These are phyloP conservation scores for Cyclaneusma minus DNA, from an alignment of 2,329 filamentous ascomycete genomes.

Conservation along the genomic window DNA sequence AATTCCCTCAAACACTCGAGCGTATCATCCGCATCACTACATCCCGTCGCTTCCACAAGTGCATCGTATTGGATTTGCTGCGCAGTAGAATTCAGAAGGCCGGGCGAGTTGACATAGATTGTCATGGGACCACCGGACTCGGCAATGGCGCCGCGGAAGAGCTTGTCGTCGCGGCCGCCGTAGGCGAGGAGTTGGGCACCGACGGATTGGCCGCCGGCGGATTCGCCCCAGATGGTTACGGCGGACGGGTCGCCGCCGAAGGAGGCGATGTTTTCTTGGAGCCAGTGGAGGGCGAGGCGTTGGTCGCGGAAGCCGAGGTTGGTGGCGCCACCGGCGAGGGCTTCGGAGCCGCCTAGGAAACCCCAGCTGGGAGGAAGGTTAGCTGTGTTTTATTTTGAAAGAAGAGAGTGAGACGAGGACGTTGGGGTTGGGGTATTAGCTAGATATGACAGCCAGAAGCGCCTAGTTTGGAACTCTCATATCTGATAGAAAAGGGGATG, in stretches of 20 bases:
- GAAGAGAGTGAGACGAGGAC: no score
- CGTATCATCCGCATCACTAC: slow-evolving; percentile 15
- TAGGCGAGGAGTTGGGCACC: slow-evolving; percentile 30
- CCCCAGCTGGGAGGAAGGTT: slow-evolving; percentile 27
- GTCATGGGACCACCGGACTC: slow-evolving; percentile 28
- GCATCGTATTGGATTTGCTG: slow-evolving; percentile 1
- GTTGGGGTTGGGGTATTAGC: no score
- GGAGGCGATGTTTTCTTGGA: slow-evolving; percentile 25
- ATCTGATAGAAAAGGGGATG: no score
- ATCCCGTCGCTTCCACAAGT: background rate
- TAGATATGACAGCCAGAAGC: no score
- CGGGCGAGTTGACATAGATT: slow-evolving; percentile 11
- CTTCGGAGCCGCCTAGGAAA: slow-evolving; percentile 24
- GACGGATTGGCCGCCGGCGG: slow-evolving; percentile 25
- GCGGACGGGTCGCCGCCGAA: slow-evolving; percentile 25
- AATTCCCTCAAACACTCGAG: slow-evolving; percentile 30
- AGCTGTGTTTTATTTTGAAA: no score
- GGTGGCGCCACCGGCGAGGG: slow-evolving; percentile 23
- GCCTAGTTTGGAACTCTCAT: no score
- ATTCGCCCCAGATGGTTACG: slow-evolving; percentile 28
- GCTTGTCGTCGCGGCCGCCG: slow-evolving; percentile 30
- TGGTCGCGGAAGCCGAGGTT: slow-evolving; percentile 30
- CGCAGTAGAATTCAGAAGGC: slow-evolving; percentile 4
- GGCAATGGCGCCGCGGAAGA: slow-evolving; percentile 36
- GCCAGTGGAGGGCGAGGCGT: slow-evolving; percentile 23